Evolutionary conservation across 2,329 filamentous ascomycete genomes (phyloP).

Genomic region (Colletotrichum gigasporum): DNA sequence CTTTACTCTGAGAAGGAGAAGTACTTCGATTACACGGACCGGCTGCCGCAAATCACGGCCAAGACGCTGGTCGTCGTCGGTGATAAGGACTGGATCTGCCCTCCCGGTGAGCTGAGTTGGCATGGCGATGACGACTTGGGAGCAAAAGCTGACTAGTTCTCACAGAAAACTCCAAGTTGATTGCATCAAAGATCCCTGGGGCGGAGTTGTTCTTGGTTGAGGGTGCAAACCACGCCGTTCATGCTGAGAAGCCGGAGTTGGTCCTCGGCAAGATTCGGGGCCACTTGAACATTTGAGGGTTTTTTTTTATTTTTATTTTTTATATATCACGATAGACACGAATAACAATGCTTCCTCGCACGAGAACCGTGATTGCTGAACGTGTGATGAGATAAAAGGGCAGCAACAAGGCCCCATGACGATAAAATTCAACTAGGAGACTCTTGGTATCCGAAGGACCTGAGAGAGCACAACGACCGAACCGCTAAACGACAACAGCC

Average conservation of each 20-base stretch:
- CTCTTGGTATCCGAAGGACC: not conserved
- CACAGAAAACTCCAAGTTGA: conserved; percentile 43
- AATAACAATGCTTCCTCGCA: too few relatives aligned
- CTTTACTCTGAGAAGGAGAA: conserved; percentile 46
- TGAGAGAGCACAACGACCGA: too few relatives aligned
- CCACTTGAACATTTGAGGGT: conserved; percentile 21
- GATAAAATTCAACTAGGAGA: not conserved
- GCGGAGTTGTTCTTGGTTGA: conserved; percentile 41
- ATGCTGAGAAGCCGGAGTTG: conserved; percentile 43
- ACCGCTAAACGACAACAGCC: not conserved
- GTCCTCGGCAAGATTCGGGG: conserved; percentile 39
- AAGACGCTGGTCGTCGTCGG: conserved; percentile 48
- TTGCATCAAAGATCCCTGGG: conserved; percentile 38
- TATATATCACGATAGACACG: too few relatives aligned
- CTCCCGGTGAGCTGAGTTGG: conserved; percentile 37
- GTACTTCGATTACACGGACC: conserved; percentile 47
- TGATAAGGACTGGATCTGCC: conserved; percentile 51
- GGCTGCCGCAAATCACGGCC: conserved; percentile 41
- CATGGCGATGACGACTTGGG: not conserved
- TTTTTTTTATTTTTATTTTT: too few relatives aligned
- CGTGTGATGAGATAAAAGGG: not conserved
- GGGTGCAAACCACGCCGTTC: conserved; percentile 47
- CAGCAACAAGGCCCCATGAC: not conserved
- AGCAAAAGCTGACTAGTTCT: not conserved
- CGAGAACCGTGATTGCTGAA: too few relatives aligned